A percentile compares a stretch with the other conserved stretches of the same genome.
These are phyloP conservation scores for Tetratostichococcus sp. DNA, from an alignment of 139 green algal genomes.

Conservation along the genomic window DNA sequence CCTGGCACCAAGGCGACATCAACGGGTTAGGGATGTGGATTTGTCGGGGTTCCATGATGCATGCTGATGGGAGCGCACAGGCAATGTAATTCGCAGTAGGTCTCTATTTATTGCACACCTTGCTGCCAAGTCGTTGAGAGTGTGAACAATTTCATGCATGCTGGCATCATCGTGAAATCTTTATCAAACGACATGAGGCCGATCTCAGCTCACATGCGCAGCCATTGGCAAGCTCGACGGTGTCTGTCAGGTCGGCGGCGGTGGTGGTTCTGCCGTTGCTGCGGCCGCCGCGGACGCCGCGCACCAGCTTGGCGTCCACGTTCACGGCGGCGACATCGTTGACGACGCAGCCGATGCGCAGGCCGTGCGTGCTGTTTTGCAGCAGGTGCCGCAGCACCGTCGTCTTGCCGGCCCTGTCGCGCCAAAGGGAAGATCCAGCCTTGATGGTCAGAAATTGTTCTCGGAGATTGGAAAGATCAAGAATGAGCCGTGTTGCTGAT, in stretches of 20 bases:
- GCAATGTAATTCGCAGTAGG: too few species aligned
- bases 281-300: constrained; percentile 17
- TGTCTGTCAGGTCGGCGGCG: constrained; percentile 79
- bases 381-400: constrained; percentile 83
- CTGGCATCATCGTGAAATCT: too few species aligned
- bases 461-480: neutral
- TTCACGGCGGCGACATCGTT: constrained; percentile 92
- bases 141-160: too few species aligned
- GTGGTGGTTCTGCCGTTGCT: constrained; percentile 17
- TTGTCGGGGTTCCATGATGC: too few species aligned
- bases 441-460: neutral
- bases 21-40: neutral
- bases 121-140: too few species aligned
- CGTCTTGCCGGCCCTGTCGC: constrained; percentile 71
- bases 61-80: neutral
- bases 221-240: constrained; percentile 89
- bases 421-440: neutral
- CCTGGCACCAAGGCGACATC: constrained; percentile 29
- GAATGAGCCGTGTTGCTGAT: too few species aligned
- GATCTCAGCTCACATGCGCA: constrained; percentile 73
- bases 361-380: constrained; percentile 50
- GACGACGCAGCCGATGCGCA: constrained; percentile 92
- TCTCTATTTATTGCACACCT: too few species aligned
- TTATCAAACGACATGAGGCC: too few species aligned
- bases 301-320: constrained; percentile 91